Evolutionary conservation across 2,329 filamentous ascomycete genomes (phyloP).

Genomic region (Ophiostoma triangulosporum): DNA sequence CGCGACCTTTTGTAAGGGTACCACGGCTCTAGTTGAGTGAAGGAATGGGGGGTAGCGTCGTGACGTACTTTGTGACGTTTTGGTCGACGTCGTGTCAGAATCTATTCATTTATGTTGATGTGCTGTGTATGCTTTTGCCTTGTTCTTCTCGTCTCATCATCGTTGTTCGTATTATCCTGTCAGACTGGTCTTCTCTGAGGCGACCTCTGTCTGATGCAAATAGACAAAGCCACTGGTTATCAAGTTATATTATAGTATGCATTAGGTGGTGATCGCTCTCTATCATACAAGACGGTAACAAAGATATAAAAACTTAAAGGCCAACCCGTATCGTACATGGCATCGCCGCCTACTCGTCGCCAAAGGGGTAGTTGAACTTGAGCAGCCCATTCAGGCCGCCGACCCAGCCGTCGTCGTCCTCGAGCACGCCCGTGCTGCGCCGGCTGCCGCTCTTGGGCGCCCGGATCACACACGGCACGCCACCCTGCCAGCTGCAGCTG

Average conservation of each 20-base stretch:
- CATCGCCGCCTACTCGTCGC: constrained; percentile 30
- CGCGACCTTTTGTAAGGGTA: constrained; percentile 71
- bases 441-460: constrained; percentile 31
- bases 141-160: neutral
- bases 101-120: neutral
- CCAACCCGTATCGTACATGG: neutral
- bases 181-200: no score
- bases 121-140: neutral
- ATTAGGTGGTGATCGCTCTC: no score
- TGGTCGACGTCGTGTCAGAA: neutral
- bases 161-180: no score
- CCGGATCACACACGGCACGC: constrained; percentile 83
- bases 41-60: neutral
- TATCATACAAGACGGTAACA: no score
- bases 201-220: no score
- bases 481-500: constrained; percentile 46
- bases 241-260: no score
- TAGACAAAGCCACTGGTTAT: no score
- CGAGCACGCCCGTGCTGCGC: constrained; percentile 24
- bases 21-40: neutral
- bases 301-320: no score
- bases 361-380: constrained; percentile 97
- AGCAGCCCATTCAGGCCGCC: constrained; percentile 82
- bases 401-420: constrained; percentile 88
- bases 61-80: neutral